A percentile compares a stretch with the other conserved stretches of the same genome.
Evolutionary conservation across 106 monocot species (phyloP).

Genomic region (Dendrobium catenatum): DNA sequence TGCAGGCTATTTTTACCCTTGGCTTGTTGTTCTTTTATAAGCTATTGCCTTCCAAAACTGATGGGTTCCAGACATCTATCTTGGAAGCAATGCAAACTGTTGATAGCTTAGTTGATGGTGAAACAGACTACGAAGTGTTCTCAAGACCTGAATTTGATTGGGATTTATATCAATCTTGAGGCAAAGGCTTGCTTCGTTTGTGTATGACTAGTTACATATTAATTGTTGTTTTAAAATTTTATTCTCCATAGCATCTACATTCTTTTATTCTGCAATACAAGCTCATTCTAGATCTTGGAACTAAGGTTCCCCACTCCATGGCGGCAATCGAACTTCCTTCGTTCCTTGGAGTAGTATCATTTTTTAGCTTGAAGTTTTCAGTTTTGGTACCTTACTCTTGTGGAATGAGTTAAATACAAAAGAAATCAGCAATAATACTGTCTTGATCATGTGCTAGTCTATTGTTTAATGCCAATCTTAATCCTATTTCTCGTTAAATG

Average conservation of each 20-base stretch:
- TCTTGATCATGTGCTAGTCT: neutral
- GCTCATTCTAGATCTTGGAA: neutral
- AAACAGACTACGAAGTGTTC: slow-evolving; percentile 93
- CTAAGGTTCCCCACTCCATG: neutral
- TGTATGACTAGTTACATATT: slow-evolving; percentile 17
- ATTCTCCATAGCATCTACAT: slow-evolving; percentile 4
- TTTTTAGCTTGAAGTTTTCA: neutral
- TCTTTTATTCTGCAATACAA: slow-evolving; percentile 15
- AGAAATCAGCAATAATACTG: neutral
- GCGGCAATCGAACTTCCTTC: neutral
- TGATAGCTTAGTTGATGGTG: slow-evolving; percentile 92
- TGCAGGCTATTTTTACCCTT: slow-evolving; percentile 94
- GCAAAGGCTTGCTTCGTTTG: slow-evolving; percentile 5
- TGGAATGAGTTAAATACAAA: neutral
- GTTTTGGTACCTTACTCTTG: neutral
- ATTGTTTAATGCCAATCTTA: neutral
- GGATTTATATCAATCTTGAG: slow-evolving; percentile 72
- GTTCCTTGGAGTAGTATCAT: neutral
- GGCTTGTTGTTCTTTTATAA: slow-evolving; percentile 75
- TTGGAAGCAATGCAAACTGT: slow-evolving; percentile 87
- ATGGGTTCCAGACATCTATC: slow-evolving; percentile 66
- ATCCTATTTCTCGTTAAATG: neutral
- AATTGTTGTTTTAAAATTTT: neutral
- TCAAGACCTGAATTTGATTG: slow-evolving; percentile 85
- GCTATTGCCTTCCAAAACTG: slow-evolving; percentile 55